A percentile compares a stretch with the other conserved stretches of the same genome.
phyloP scores from a whole-genome alignment of 1,284 basidiomycete species.

The Pascua sp. region DNA sequence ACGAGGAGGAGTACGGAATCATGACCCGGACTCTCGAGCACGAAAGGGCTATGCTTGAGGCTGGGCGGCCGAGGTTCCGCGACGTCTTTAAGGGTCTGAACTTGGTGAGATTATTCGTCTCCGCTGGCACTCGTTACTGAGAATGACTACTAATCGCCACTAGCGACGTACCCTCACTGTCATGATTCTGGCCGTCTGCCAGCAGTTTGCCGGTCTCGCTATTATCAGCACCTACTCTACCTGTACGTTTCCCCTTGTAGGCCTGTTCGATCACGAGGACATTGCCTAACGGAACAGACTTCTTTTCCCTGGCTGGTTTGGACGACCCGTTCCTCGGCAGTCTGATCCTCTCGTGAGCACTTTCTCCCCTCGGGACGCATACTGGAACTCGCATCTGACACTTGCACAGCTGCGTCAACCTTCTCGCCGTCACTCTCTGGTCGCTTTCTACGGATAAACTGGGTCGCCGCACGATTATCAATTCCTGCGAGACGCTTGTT shows the following conservation, averaged over 20 bases:
- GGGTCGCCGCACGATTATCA: constrained; percentile 18
- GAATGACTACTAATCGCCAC: background rate
- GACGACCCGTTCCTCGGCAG: constrained; percentile 26
- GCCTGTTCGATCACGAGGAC: background rate
- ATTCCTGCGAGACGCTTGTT: constrained; percentile 5
- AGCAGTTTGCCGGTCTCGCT: constrained; percentile 21
- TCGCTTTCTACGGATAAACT: constrained; percentile 14
- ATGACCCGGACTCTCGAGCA: constrained; percentile 24
- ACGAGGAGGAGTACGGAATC: constrained; percentile 29
- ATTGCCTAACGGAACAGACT: constrained; percentile 7
- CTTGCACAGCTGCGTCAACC: constrained; percentile 1
- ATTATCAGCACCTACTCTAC: constrained; percentile 26
- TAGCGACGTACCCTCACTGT: constrained; percentile 19
- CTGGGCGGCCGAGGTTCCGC: background rate
- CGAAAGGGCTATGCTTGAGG: constrained; percentile 10
- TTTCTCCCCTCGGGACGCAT: too few relatives aligned
- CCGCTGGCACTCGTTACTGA: too few relatives aligned
- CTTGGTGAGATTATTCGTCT: constrained; percentile 6
- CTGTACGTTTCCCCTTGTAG: constrained; percentile 6
- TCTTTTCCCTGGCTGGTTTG: constrained; percentile 24
- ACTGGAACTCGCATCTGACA: background rate
- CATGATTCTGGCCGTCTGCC: constrained; percentile 13
- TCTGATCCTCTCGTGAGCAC: constrained; percentile 16
- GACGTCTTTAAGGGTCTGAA: constrained; percentile 21
- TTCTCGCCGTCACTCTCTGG: constrained; percentile 17